Base-by-base conservation (phyloP, 495 filamentous ascomycete species). In the Xylaria longipes region DNA sequence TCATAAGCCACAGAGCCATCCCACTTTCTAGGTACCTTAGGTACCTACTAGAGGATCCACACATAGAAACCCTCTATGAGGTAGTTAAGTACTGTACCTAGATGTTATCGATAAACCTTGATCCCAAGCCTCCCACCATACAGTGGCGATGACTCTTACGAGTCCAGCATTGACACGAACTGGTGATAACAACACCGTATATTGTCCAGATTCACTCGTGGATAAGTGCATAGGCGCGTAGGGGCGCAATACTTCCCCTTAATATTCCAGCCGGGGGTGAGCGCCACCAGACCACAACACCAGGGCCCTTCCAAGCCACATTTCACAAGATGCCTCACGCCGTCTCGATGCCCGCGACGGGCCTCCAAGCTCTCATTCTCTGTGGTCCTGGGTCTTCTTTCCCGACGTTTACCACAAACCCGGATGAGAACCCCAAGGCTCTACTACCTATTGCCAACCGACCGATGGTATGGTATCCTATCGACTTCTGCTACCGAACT, bases 381-480 rank as follows among this genome's bases (percentile, higher is more conserved):
- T 98, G 95, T 74, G 95, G 95, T 1, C 94, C 95, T 60, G 96
- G 97, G 66, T 90, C 92, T 17, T 95, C 92, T 3, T 91, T 98
- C 68, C 92, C 92, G 46, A 97, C 97, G 0, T 97, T 98, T 81
- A 97, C 94, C 3, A 90, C 93, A 9, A 93, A 92, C 67, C 91
- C 95, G 5, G 91, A 95, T 79, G 93, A 97, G 76, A 91, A 91
- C 68, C 95, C 95, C 4, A 99, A 98, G 82, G 93, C 92, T 60
- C 88, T 99, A 11, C 84, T 98, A 33, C 94, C 94, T 9, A 92
- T 98, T 65, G 96, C 95, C 68, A 98, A 98, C 81, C 86, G 94
- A 68, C 95, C 95, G 0, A 97, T 98, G 96, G 88, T 99, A 43
- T 97, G 91, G 89, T 98, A 97, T 80, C 90, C 93, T 0, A 85